These are phyloP conservation scores for Pseudoneurospora amorphoporcata DNA, from an alignment of 495 filamentous ascomycete species.

Conservation along the genomic window DNA sequence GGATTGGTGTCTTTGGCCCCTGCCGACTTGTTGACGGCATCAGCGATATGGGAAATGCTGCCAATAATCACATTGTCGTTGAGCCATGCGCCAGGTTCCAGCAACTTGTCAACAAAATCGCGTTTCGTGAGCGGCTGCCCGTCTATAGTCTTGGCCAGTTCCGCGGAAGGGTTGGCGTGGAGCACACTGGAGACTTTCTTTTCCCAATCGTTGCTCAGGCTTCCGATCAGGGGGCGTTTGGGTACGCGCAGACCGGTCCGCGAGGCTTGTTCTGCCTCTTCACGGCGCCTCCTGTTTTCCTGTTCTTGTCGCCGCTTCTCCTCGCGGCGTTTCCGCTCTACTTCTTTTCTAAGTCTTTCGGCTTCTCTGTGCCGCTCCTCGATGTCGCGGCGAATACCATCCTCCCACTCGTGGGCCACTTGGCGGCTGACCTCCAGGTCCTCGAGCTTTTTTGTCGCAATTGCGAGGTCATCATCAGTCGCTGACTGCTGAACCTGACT, in stretches of 20 bases:
- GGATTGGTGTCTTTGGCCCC: conserved; percentile 41
- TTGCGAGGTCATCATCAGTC: conserved; percentile 3
- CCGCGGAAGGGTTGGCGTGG: conserved; percentile 5
- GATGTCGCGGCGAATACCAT: neutral
- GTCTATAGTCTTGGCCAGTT: conserved; percentile 35
- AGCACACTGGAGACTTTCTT: conserved; percentile 8
- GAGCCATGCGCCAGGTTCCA: conserved; percentile 51
- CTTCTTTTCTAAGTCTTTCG: neutral
- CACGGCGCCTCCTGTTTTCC: neutral
- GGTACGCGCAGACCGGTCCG: conserved; percentile 11
- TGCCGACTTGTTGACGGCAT: conserved; percentile 44
- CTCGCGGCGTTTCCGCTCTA: conserved; percentile 11
- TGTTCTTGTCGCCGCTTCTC: conserved; percentile 12
- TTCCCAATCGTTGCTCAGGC: conserved; percentile 23
- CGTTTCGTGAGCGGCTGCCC: conserved; percentile 46
- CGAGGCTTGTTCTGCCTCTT: conserved; percentile 1
- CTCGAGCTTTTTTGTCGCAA: conserved; percentile 6
- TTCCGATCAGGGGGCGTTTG: conserved; percentile 14
- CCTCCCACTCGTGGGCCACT: conserved; percentile 7
- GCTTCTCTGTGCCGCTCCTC: conserved; percentile 1
- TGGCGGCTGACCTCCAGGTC: conserved; percentile 14
- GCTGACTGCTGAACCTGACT: neutral
- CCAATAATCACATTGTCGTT: conserved; percentile 77
- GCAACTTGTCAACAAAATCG: conserved; percentile 51
- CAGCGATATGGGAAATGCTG: conserved; percentile 50